Evolutionary conservation across 1,284 basidiomycete species (phyloP).

Genomic region (Microbotryum intermedium): DNA sequence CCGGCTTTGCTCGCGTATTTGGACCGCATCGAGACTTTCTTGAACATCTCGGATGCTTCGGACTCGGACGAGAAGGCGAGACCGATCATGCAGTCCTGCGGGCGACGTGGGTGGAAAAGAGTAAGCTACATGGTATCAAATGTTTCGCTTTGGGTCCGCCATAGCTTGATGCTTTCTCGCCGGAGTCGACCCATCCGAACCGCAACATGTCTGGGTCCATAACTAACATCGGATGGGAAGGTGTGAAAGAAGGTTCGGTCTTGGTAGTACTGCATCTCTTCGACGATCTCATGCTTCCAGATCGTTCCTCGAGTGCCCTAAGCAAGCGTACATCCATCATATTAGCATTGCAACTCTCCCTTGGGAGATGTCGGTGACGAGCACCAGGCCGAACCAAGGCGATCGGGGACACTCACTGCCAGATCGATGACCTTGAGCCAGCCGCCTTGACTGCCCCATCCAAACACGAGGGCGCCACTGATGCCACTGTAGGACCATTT

Average conservation of each 20-base stretch:
- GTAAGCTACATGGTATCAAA: not conserved
- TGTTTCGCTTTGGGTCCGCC: not conserved
- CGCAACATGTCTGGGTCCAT: too few relatives aligned
- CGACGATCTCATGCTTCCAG: slow-evolving; percentile 90
- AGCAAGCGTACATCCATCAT: not conserved
- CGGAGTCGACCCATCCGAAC: too few relatives aligned
- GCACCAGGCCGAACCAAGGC: not conserved
- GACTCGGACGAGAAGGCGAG: slow-evolving; percentile 81
- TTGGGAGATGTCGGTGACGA: not conserved
- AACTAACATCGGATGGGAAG: slow-evolving; percentile 80
- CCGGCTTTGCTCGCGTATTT: slow-evolving; percentile 53
- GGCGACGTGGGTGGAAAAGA: slow-evolving; percentile 3
- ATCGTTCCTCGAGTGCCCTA: slow-evolving; percentile 73
- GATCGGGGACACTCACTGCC: slow-evolving; percentile 38
- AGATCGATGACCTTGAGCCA: slow-evolving; percentile 74
- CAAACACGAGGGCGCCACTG: slow-evolving; percentile 71
- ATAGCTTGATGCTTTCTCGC: not conserved
- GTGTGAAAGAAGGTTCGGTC: slow-evolving; percentile 91
- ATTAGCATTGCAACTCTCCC: not conserved
- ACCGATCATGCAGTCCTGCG: slow-evolving; percentile 75
- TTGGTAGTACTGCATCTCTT: slow-evolving; percentile 71
- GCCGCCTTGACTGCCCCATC: slow-evolving; percentile 49
- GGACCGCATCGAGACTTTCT: slow-evolving; percentile 65
- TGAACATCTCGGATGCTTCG: slow-evolving; percentile 80
- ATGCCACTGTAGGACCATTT: slow-evolving; percentile 78